Evolutionary conservation across 2,329 filamentous ascomycete species (phyloP).

Genomic region (Trichophaea hybrida): DNA sequence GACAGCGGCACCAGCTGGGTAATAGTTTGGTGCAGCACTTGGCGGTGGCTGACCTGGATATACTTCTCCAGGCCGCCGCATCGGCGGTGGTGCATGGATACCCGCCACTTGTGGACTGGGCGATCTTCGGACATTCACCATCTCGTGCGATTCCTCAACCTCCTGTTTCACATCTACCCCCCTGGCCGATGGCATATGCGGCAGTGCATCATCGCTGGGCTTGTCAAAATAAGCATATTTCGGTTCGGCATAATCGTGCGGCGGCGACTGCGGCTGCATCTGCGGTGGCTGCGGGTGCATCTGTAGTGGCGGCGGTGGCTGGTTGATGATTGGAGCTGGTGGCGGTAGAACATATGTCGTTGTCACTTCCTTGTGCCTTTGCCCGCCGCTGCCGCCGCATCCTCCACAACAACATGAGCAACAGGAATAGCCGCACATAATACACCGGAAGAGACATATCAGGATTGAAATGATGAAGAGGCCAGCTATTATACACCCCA

Average conservation of each 20-base stretch:
- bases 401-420: conserved; percentile 23
- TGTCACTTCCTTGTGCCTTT: neutral
- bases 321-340: neutral
- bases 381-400: conserved; percentile 12
- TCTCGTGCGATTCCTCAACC: conserved; percentile 5
- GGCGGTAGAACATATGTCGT: neutral
- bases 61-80: neutral
- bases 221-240: conserved; percentile 25
- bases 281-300: neutral
- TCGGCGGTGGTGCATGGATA: neutral
- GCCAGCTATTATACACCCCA: conserved; percentile 24
- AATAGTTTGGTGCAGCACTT: no score
- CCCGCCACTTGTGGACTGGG: neutral
- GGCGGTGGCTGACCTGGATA: neutral
- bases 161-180: conserved; percentile 19
- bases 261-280: conserved; percentile 5
- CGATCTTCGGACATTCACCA: neutral
- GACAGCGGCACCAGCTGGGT: no score
- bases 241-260: conserved; percentile 10
- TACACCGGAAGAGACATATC: conserved; percentile 27
- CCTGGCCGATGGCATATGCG: conserved; percentile 24
- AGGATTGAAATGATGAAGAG: conserved; percentile 23
- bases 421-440: conserved; percentile 21
- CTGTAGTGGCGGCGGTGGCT: neutral
- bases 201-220: conserved; percentile 23